Base-by-base conservation (phyloP, 2,329 filamentous ascomycete genomes). In the Lithohypha guttulata region DNA sequence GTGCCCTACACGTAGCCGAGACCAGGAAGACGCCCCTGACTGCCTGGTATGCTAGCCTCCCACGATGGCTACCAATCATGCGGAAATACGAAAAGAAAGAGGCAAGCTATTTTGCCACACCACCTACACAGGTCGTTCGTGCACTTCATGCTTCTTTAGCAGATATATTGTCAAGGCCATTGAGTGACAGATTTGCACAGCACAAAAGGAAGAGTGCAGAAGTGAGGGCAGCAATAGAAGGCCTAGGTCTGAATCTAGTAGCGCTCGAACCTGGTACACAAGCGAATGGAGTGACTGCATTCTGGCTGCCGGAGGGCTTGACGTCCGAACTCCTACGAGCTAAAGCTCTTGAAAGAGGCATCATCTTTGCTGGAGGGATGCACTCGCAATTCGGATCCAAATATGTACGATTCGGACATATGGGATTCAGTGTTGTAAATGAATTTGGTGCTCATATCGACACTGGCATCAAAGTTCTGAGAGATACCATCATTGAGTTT, bases 31-130 rank as follows among this genome's bases (percentile, higher is more conserved):
- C 77, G 9, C 80, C 81, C 10, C 83, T 86, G 2, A 71, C 76
- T 13, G 82, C 86, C n/a, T 98, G 95, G 72, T 98, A 94, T 63
- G 87, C 84, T 38, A 93, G 84, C 7, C 83, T 94, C 70, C 86
- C 86, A 70, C 94, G 95, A 66, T 98, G 91, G 91, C 69, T 87
- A 42, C 89, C 89, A 34, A 89, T 98, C 62, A 96, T 98, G 89
- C 78, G 89, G 66, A 96, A 94, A 66, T 98, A 98, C 63, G 91
- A 96, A 68, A 84, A 84, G 48, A 85, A 86, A 69, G 95, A 96
- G 69, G 77, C 91, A 25, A 93, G 86, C 2, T 98, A 98, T 70
- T 98, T 98, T 57, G 91, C 91, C 31, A 98, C 91, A 1, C 91
- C 91, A 1, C 86, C 86, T 4, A 89, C 91, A 10, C 91, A 98